These are phyloP conservation scores for Aureobasidium melanogenum DNA, from an alignment of 2,329 filamentous ascomycete genomes.

Conservation along the genomic window DNA sequence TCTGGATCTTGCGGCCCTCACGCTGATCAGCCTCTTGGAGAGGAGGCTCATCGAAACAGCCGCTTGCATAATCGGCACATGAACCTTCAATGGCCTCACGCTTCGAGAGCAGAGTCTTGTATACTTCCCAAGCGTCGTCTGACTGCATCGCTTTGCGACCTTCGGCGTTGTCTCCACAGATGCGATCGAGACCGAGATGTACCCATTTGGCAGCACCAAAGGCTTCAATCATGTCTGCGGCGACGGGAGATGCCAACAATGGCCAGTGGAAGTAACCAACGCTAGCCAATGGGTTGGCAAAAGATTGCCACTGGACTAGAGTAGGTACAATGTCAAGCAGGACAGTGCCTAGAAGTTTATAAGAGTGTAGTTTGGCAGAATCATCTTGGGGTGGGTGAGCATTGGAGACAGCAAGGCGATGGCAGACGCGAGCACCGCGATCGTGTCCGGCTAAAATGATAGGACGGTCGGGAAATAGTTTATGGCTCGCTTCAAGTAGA, in stretches of 20 bases:
- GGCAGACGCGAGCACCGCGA: constrained; percentile 41
- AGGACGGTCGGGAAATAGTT: constrained; percentile 25
- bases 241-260: constrained; percentile 39
- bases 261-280: constrained; percentile 43
- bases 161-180: constrained; percentile 22
- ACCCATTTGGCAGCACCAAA: constrained; percentile 35
- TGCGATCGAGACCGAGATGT: constrained; percentile 25
- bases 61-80: constrained; percentile 42
- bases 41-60: constrained; percentile 33
- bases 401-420: constrained; percentile 39
- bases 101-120: constrained; percentile 34
- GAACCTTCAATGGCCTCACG: constrained; percentile 34
- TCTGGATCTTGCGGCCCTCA: constrained; percentile 34
- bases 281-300: constrained; percentile 30
- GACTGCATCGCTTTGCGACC: constrained; percentile 22
- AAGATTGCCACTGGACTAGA: constrained; percentile 35
- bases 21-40: constrained; percentile 39
- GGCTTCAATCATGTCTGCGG: constrained; percentile 35
- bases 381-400: constrained; percentile 16
- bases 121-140: constrained; percentile 35
- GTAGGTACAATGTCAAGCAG: constrained; percentile 45
- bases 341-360: constrained; percentile 32
- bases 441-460: constrained; percentile 43
- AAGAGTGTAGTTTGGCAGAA: constrained; percentile 10
- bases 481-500: constrained; percentile 33